A percentile compares a stretch with the other conserved stretches of the same genome.
These are phyloP conservation scores for Skeletonema menzelii DNA, from an alignment of 108 stramenopile genomes.

Conservation along the genomic window DNA sequence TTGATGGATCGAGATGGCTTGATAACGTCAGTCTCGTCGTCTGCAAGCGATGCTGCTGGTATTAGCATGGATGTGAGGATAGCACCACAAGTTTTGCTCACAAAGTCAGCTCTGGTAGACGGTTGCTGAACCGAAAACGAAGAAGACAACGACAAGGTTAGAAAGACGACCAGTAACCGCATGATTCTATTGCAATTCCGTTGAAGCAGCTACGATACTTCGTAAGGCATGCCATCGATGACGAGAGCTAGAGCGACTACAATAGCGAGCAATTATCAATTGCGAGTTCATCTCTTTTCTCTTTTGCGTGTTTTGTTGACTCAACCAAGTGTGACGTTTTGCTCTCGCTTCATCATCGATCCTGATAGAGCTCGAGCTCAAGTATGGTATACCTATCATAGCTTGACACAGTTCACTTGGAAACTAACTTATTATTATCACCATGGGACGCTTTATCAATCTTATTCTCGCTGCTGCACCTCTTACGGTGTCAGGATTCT, in stretches of 20 bases:
- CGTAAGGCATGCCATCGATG: no score
- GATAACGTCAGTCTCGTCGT: constrained; percentile 1
- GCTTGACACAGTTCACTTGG: no score
- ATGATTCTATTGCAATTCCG: neutral
- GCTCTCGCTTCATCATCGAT: no score
- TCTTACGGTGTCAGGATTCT: constrained; percentile 1
- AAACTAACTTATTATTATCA: neutral
- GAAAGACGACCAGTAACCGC: neutral
- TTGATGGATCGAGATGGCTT: constrained; percentile 9
- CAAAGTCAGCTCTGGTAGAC: neutral
- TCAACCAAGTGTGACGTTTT: neutral
- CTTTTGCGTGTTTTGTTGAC: neutral
- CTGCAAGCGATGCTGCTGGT: constrained; percentile 11
- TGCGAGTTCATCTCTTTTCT: neutral
- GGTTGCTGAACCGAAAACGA: constrained; percentile 1
- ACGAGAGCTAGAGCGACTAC: no score
- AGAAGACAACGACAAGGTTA: neutral
- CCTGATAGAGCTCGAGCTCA: no score
- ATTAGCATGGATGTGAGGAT: constrained; percentile 3
- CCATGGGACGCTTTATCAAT: constrained; percentile 7
- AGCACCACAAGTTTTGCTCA: neutral
- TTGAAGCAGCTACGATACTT: no score
- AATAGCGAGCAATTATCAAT: no score
- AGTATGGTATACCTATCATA: no score
- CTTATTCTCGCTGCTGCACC: constrained; percentile 26